phyloP scores from a whole-genome alignment of 2,329 filamentous ascomycete species.

The Xylariaceae sp. region DNA sequence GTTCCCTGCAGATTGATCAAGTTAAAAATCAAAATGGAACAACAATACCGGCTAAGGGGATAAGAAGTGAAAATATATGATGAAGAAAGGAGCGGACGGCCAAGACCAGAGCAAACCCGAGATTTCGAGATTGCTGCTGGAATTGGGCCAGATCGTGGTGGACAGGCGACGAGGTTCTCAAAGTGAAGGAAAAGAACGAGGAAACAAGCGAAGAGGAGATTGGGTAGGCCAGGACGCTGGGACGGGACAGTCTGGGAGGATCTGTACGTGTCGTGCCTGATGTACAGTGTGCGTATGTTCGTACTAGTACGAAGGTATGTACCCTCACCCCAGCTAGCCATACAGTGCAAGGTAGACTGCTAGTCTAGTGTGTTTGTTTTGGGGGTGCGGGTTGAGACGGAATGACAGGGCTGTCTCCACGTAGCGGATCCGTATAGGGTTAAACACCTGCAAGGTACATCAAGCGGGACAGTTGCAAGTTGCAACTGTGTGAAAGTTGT shows the following conservation, averaged over 20 bases:
- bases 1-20: conserved; percentile 22
- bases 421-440: not conserved
- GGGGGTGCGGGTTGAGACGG: conserved; percentile 9
- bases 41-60: conserved; percentile 23
- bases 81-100: conserved; percentile 50
- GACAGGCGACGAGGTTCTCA: conserved; percentile 23
- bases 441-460: not conserved
- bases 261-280: conserved; percentile 16
- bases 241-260: conserved; percentile 12
- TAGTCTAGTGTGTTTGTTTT: no score
- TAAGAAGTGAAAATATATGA: conserved; percentile 17
- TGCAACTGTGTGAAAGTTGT: not conserved
- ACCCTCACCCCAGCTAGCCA: no score
- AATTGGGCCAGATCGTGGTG: conserved; percentile 46
- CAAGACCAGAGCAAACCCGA: conserved; percentile 52
- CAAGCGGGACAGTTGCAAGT: not conserved
- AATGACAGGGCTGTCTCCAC: conserved; percentile 1
- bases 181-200: conserved; percentile 22
- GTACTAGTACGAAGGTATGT: no score
- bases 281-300: conserved; percentile 10
- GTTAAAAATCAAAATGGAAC: conserved; percentile 22
- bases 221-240: conserved; percentile 7
- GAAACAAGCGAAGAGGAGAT: conserved; percentile 22
- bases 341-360: no score
- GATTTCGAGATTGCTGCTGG: conserved; percentile 44